Conservation (phyloP, 202 grass and related monocot species). For the Cymbopogon flexuosus region DNA sequence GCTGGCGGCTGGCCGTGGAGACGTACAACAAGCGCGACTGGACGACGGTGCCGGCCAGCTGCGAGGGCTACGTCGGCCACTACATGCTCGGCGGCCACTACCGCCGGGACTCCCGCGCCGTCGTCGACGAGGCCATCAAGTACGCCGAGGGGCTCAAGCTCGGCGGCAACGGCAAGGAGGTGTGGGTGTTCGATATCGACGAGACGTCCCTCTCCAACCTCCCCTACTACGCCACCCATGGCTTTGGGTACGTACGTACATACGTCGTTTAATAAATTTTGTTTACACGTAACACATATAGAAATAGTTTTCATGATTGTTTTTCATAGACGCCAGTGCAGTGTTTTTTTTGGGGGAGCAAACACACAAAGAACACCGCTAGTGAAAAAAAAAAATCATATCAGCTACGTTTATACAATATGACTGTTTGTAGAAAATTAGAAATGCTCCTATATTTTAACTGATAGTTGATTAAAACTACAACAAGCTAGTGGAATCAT, state of each 20-base stretch:
- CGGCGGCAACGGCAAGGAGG: slow-evolving; percentile 34
- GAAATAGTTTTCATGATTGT: no score
- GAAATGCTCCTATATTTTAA: no score
- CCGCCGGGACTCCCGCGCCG: slow-evolving; percentile 38
- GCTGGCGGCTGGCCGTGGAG: slow-evolving; percentile 56
- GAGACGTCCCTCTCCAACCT: slow-evolving; percentile 60
- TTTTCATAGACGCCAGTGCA: no score
- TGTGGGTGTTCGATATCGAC: slow-evolving; percentile 62
- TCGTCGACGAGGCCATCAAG: slow-evolving; percentile 40
- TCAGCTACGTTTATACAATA: no score
- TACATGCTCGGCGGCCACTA: slow-evolving; percentile 56
- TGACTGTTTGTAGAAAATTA: no score
- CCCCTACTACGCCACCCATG: slow-evolving; percentile 45
- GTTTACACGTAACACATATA: no score
- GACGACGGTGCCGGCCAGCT: slow-evolving; percentile 39
- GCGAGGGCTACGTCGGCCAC: slow-evolving; percentile 46
- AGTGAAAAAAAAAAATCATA: no score
- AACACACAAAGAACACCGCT: no score
- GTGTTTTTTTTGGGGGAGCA: no score
- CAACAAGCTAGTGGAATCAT: no score
- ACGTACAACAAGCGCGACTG: slow-evolving; percentile 44
- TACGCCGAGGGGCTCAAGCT: slow-evolving; percentile 31
- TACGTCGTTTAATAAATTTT: no score
- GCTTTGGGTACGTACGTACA: slow-evolving; percentile 42
- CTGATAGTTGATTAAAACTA: no score